Evolutionary conservation across 1,139 yeast genomes (phyloP), one percentile per base, ranked within the genome.

Genomic region (Spencermartinsiella ligniputridi): DNA sequence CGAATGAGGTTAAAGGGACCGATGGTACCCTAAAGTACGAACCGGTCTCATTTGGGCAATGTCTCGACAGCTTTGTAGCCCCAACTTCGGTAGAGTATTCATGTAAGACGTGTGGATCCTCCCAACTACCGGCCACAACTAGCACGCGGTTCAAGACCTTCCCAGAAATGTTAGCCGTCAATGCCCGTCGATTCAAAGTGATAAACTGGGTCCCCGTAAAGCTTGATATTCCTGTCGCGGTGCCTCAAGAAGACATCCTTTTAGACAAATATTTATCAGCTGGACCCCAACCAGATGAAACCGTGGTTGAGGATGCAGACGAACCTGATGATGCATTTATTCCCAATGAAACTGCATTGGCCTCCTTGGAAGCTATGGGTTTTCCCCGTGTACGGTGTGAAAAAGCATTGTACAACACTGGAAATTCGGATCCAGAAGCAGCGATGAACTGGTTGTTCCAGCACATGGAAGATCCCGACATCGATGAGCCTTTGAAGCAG

Each of bases 401-500:
- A 27, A 79, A 81, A 56, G 96, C 92, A 0, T 69, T 92, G 25
- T 81, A 73, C 56, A 66, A 76, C 33, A 87, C 95, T 0, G 94
- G 89, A 0, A 89, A 87, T 56, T 56, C 62, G 2, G 70, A 70
- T 41, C 72, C 86, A 0, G 97, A 92, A 54, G 74, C 72, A 3
- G 96, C 97, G 0, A 82, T 87, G 85, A 86, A 87, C 57, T 89
- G 97, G 96, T 61, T 94, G 8, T 82, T 90, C 60, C 83, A 75
- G 21, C 96, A 90, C 58, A 79, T 87, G 82, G 97, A 89, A 22
- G 96, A 89, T 58, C 63, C 81, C 1, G 87, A 79, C 54, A 76
- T 88, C 41, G 95, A 90, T 61, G 78, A 67, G 8, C 85, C 88
- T 1, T 30, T 27, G 13, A 27, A 15, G 6, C 20, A 20, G n/a